Conservation (phyloP, 2,329 filamentous ascomycete species). For the Blastomyces emzantsi region DNA sequence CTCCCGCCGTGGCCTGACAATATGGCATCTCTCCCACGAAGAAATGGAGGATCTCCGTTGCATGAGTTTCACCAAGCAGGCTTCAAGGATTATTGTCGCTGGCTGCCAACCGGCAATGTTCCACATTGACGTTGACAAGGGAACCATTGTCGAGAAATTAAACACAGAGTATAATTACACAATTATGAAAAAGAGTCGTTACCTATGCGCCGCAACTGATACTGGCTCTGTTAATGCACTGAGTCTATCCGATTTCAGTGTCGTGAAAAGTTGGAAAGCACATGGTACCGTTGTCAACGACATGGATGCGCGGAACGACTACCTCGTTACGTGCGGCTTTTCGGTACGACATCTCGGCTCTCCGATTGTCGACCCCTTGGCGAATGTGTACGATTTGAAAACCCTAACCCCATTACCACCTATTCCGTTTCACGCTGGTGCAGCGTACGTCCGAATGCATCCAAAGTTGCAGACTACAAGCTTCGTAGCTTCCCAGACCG, state of each 20-base stretch:
- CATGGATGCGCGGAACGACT: slow-evolving; percentile 94
- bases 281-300: slow-evolving; percentile 85
- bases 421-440: slow-evolving; percentile 84
- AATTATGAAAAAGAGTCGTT: slow-evolving; percentile 79
- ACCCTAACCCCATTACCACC: slow-evolving; percentile 79
- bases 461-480: slow-evolving; percentile 91
- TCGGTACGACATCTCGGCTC: slow-evolving; percentile 70
- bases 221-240: slow-evolving; percentile 77
- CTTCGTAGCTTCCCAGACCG: slow-evolving; percentile 83
- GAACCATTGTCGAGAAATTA: slow-evolving; percentile 62
- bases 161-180: slow-evolving; percentile 69
- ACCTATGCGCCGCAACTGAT: slow-evolving; percentile 84
- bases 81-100: slow-evolving; percentile 75
- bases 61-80: slow-evolving; percentile 90
- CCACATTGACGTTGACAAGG: slow-evolving; percentile 61
- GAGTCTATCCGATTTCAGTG: slow-evolving; percentile 65
- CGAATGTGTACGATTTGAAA: slow-evolving; percentile 93
- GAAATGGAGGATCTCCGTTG: slow-evolving; percentile 83
- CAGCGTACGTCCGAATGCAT: slow-evolving; percentile 93
- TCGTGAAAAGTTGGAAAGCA: slow-evolving; percentile 82
- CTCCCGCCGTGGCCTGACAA: slow-evolving; percentile 66
- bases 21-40: slow-evolving; percentile 76
- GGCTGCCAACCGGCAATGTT: slow-evolving; percentile 84
- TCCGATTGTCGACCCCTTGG: slow-evolving; percentile 81
- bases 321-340: slow-evolving; percentile 90